Evolutionary conservation across 169 alveolate genomes (phyloP).

Genomic region (Cryptosporidium sp.): DNA sequence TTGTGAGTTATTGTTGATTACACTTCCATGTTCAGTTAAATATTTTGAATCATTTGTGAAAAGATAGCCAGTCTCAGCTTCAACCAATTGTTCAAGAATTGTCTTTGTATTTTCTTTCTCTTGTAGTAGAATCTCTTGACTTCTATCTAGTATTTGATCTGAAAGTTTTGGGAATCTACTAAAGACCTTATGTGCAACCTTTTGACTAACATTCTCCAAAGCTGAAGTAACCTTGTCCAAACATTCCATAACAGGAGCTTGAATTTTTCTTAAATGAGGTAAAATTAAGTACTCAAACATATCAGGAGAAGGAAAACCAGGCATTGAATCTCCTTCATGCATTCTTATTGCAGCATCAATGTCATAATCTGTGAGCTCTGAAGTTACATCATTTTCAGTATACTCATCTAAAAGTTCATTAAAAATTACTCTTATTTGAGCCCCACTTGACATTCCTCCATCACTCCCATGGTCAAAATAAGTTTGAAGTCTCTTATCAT

Average conservation of each 20-base stretch:
- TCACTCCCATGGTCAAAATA: constrained; percentile 79
- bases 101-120: constrained; percentile 90
- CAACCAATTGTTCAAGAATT: constrained; percentile 90
- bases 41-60: constrained; percentile 95
- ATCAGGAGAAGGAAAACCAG: constrained; percentile 98
- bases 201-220: constrained; percentile 90
- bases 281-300: constrained; percentile 94
- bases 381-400: constrained; percentile 84
- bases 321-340: constrained; percentile 98
- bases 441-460: constrained; percentile 87
- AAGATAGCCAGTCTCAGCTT: constrained; percentile 91
- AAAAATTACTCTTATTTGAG: constrained; percentile 89
- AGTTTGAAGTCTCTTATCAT: constrained; percentile 89
- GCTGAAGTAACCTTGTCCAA: constrained; percentile 86
- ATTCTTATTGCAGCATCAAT: constrained; percentile 95
- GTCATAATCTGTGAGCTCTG: constrained; percentile 92
- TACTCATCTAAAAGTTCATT: constrained; percentile 92
- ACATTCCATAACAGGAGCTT: constrained; percentile 89
- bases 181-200: constrained; percentile 91
- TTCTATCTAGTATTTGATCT: constrained; percentile 89
- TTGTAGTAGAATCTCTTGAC: constrained; percentile 86
- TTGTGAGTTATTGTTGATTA: constrained; percentile 77
- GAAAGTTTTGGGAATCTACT: constrained; percentile 92
- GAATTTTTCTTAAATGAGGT: constrained; percentile 94
- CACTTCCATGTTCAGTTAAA: constrained; percentile 86